Evolutionary conservation across 495 filamentous ascomycete genomes (phyloP).

Genomic region (Lineolata rhizophorae): DNA sequence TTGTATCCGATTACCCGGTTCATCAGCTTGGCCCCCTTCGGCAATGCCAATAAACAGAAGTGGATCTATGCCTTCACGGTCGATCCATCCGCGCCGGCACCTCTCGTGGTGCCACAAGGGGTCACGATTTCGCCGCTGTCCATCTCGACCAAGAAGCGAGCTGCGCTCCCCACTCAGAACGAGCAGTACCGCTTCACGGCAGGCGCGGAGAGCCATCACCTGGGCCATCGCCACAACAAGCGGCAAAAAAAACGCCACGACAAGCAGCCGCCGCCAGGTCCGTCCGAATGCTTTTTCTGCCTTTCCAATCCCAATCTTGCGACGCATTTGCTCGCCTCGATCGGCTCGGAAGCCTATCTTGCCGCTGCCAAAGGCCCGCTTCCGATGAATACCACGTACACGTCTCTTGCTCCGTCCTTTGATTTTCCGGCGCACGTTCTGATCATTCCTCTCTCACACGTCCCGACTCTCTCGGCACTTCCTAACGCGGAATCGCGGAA

Average conservation of each 20-base stretch:
- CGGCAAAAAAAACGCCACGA: constrained; percentile 18
- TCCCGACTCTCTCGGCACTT: constrained; percentile 41
- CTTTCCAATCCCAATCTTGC: constrained; percentile 61
- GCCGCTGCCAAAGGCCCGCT: constrained; percentile 86
- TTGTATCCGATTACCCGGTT: constrained; percentile 52
- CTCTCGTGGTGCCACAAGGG: constrained; percentile 35
- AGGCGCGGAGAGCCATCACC: too few relatives aligned
- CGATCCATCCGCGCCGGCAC: constrained; percentile 33
- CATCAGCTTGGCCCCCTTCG: constrained; percentile 60
- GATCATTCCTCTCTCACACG: constrained; percentile 69
- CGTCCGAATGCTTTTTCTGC: constrained; percentile 84
- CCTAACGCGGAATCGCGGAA: constrained; percentile 29
- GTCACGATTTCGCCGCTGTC: constrained; percentile 51
- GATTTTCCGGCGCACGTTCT: constrained; percentile 72
- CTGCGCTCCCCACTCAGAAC: constrained; percentile 26
- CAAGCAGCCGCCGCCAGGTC: constrained; percentile 39
- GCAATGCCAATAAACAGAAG: constrained; percentile 53
- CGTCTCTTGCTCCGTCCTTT: too few relatives aligned
- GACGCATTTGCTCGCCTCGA: constrained; percentile 71
- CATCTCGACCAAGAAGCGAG: constrained; percentile 35
- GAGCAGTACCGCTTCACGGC: constrained; percentile 42
- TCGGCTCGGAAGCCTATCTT: constrained; percentile 66
- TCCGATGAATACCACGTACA: constrained; percentile 41
- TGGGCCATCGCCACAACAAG: constrained; percentile 17
- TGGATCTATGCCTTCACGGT: constrained; percentile 79